Percentiles rank a stretch among this genome's conserved stretches.
These are phyloP conservation scores for Aureoboletus auriporus DNA, from an alignment of 768 basidiomycete genomes.

Conservation along the genomic window DNA sequence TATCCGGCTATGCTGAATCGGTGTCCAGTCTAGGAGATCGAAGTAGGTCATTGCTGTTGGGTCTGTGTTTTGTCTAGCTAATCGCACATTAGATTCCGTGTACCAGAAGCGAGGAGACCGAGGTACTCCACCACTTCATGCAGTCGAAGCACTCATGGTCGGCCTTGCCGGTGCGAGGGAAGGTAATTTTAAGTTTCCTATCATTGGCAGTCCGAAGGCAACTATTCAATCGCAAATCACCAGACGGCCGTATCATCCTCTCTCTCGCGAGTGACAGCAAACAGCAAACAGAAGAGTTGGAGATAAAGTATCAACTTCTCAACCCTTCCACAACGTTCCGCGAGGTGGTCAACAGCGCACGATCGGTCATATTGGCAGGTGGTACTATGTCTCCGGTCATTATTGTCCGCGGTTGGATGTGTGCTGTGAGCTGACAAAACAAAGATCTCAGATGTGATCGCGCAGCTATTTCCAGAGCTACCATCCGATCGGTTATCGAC, in stretches of 20 bases:
- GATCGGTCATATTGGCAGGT: conserved; percentile 88
- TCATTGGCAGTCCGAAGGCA: background rate
- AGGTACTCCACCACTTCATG: conserved; percentile 71
- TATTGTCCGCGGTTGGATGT: conserved; percentile 12
- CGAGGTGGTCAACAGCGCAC: conserved; percentile 76
- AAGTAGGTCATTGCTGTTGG: conserved; percentile 10
- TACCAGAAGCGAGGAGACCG: conserved; percentile 20
- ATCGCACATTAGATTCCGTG: conserved; percentile 5
- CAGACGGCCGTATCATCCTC: conserved; percentile 77
- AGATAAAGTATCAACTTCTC: conserved; percentile 86
- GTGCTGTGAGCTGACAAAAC: conserved; percentile 3
- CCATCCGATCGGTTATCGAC: conserved; percentile 59
- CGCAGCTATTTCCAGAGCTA: conserved; percentile 73
- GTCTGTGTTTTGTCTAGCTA: background rate
- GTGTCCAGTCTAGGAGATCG: conserved; percentile 41
- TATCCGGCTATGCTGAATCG: conserved; percentile 79
- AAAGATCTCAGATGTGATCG: conserved; percentile 83
- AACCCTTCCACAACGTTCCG: conserved; percentile 87
- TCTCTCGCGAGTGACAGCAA: conserved; percentile 37
- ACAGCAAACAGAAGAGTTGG: conserved; percentile 42
- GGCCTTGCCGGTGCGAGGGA: conserved; percentile 77
- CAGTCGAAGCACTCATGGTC: conserved; percentile 73
- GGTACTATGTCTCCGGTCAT: conserved; percentile 98
- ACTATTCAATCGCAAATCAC: background rate
- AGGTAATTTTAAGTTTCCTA: conserved; percentile 36